phyloP scores from a whole-genome alignment of 2,329 filamentous ascomycete species.

The Aspergillus piperis region DNA sequence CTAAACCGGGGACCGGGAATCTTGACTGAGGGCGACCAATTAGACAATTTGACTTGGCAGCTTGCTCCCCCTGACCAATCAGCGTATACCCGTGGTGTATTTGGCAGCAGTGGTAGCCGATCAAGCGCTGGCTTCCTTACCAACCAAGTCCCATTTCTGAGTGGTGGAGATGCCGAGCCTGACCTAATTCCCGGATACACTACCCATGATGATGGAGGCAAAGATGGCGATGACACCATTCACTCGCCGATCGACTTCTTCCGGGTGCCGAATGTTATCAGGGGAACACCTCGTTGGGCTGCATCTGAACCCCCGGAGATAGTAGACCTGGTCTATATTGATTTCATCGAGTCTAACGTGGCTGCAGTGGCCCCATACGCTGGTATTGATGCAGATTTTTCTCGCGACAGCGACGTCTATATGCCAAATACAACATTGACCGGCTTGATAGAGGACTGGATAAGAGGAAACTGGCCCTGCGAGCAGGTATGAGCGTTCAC shows the following conservation, averaged over 20 bases:
- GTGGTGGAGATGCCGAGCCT: constrained; percentile 24
- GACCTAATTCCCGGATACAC: constrained; percentile 75
- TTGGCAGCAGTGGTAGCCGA: neutral
- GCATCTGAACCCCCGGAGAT: constrained; percentile 59
- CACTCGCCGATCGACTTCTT: constrained; percentile 76
- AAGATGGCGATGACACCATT: constrained; percentile 86
- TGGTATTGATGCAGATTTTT: constrained; percentile 51
- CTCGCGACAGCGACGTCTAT: constrained; percentile 54
- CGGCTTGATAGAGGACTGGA: constrained; percentile 61
- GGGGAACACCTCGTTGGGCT: constrained; percentile 58
- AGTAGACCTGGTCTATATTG: constrained; percentile 87
- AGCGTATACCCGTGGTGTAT: constrained; percentile 24
- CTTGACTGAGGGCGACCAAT: constrained; percentile 26
- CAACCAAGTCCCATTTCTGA: constrained; percentile 33
- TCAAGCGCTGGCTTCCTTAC: constrained; percentile 5
- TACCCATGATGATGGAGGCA: constrained; percentile 79
- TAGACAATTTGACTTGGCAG: constrained; percentile 26
- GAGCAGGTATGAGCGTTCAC: constrained; percentile 12
- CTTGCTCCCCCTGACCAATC: constrained; percentile 51
- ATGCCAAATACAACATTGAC: constrained; percentile 58
- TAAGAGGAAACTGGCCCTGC: constrained; percentile 57
- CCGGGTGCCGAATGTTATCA: constrained; percentile 78
- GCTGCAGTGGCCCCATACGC: constrained; percentile 69
- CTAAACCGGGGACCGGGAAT: constrained; percentile 61
- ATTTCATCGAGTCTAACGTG: constrained; percentile 85